Conservation (phyloP, 768 basidiomycete species). For the Naganishia kalamii region DNA sequence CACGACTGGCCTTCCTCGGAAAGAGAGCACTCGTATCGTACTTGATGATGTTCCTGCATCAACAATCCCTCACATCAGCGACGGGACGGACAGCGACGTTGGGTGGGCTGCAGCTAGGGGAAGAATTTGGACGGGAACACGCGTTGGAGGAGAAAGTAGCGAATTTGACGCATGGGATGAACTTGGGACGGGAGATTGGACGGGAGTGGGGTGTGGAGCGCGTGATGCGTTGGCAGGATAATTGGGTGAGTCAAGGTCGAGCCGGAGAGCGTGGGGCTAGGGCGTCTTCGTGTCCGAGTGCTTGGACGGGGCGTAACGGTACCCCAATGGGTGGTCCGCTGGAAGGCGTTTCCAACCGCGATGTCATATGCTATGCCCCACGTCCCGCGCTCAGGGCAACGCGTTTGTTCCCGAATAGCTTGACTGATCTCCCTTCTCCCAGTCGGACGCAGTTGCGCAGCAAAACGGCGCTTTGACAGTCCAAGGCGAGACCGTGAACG, state of each 20-base stretch:
- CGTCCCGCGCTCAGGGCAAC: too few species aligned
- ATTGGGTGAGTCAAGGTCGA: slow-evolving; percentile 21
- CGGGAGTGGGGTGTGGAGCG: slow-evolving; percentile 33
- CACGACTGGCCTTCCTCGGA: slow-evolving; percentile 38
- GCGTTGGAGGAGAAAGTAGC: slow-evolving; percentile 35
- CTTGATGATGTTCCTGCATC: slow-evolving; percentile 40
- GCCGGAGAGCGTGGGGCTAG: neutral
- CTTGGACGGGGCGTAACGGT: neutral
- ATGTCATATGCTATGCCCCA: neutral
- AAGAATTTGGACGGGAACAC: slow-evolving; percentile 18
- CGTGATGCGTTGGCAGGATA: slow-evolving; percentile 30
- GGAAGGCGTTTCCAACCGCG: neutral
- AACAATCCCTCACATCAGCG: slow-evolving; percentile 19
- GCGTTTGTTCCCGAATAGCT: neutral
- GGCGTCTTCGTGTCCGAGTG: neutral
- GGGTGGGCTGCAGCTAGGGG: neutral
- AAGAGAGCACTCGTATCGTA: slow-evolving; percentile 37
- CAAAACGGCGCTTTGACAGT: slow-evolving; percentile 13
- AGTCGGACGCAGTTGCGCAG: neutral
- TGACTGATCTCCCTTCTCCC: neutral
- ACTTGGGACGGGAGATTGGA: slow-evolving; percentile 40
- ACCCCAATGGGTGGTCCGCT: neutral
- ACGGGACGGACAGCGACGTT: neutral
- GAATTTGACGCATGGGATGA: slow-evolving; percentile 33
- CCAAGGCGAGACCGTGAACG: slow-evolving; percentile 24